Evolutionary conservation across 2,329 filamentous ascomycete species (phyloP).

Genomic region (Calonectria honghensis): DNA sequence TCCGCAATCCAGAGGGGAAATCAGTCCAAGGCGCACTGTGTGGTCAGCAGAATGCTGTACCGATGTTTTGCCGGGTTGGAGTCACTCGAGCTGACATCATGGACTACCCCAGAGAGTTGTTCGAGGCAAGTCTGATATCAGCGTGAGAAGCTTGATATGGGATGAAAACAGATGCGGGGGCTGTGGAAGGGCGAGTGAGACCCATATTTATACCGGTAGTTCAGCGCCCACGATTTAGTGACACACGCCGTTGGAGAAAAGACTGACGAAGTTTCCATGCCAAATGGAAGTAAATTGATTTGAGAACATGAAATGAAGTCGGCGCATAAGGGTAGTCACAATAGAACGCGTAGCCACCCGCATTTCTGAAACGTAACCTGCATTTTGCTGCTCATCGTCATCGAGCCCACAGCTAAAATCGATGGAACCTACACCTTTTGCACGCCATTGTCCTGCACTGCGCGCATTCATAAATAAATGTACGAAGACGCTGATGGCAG

Average conservation of each 20-base stretch:
- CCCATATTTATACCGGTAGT: too few relatives aligned
- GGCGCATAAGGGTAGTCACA: background rate
- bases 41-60: background rate
- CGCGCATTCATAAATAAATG: conserved; percentile 68
- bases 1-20: background rate
- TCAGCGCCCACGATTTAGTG: too few relatives aligned
- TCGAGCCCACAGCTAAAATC: conserved; percentile 40
- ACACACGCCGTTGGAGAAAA: too few relatives aligned
- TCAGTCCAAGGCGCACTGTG: too few relatives aligned
- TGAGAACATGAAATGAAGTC: too few relatives aligned
- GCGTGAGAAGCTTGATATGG: background rate
- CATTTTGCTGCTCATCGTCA: background rate
- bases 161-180: too few relatives aligned
- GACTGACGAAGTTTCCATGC: too few relatives aligned
- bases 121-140: background rate
- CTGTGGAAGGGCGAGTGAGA: too few relatives aligned
- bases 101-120: background rate
- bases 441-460: conserved; percentile 68
- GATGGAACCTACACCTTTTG: conserved; percentile 66
- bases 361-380: background rate
- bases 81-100: background rate
- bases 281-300: too few relatives aligned
- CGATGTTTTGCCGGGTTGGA: background rate
- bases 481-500: conserved; percentile 61
- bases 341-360: background rate